phyloP scores from a whole-genome alignment of 352 stramenopile genomes.

The Phytopythium ostracodes region DNA sequence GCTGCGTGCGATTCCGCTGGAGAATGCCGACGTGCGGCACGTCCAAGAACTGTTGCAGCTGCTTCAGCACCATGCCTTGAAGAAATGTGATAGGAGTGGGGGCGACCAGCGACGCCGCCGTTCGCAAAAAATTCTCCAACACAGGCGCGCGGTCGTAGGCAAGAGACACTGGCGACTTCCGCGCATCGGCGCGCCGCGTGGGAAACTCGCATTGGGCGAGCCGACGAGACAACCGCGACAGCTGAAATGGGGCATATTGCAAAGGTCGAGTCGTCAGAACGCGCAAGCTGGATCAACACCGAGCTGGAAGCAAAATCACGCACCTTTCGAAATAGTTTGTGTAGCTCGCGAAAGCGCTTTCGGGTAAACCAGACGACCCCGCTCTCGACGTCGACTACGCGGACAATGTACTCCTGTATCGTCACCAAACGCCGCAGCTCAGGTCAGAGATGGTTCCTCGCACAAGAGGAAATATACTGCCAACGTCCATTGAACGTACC shows the following conservation, averaged over 20 bases:
- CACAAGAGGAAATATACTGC: background rate
- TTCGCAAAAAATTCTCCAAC: slow-evolving; percentile 76
- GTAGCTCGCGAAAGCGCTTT: slow-evolving; percentile 77
- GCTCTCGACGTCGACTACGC: slow-evolving; percentile 81
- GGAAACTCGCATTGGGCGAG: slow-evolving; percentile 72
- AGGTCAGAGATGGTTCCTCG: background rate
- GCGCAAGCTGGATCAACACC: no score
- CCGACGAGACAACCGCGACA: slow-evolving; percentile 63
- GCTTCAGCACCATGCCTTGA: slow-evolving; percentile 66
- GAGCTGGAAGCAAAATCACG: slow-evolving; percentile 12
- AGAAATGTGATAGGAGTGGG: slow-evolving; percentile 74
- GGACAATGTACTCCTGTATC: slow-evolving; percentile 77
- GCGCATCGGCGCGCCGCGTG: slow-evolving; percentile 46
- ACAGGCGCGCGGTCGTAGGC: slow-evolving; percentile 66
- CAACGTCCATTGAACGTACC: slow-evolving; percentile 24
- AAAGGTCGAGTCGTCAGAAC: no score
- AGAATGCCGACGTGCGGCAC: slow-evolving; percentile 69
- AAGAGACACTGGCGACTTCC: slow-evolving; percentile 54
- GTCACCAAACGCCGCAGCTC: background rate
- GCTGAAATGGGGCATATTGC: no score
- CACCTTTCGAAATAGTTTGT: slow-evolving; percentile 84
- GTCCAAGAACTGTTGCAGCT: slow-evolving; percentile 79
- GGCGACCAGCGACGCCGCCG: slow-evolving; percentile 61
- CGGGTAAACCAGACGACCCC: slow-evolving; percentile 82
- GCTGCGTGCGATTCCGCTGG: slow-evolving; percentile 72